These are phyloP conservation scores for Boletus barrowsii DNA, from an alignment of 768 basidiomycete genomes.

Conservation along the genomic window DNA sequence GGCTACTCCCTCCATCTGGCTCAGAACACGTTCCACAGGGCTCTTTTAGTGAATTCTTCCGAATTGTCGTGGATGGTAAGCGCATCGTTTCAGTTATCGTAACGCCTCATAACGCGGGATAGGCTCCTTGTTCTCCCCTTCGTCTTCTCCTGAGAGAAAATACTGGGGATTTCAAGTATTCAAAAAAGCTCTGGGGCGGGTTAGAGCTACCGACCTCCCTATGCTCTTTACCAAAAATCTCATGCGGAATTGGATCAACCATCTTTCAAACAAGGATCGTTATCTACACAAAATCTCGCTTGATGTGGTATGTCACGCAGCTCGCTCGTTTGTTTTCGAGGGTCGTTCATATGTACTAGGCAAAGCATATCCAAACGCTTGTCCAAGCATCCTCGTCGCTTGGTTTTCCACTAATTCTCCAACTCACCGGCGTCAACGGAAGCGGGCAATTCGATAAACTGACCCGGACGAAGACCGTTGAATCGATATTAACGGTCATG, in stretches of 20 bases:
- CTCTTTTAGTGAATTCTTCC: constrained; percentile 88
- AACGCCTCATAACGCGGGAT: constrained; percentile 1
- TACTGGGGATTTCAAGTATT: constrained; percentile 97
- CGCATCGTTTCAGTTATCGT: background rate
- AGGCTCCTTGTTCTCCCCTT: constrained; percentile 87
- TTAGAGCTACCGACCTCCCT: constrained; percentile 64
- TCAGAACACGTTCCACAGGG: constrained; percentile 40
- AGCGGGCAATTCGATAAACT: constrained; percentile 87
- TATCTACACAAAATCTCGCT: constrained; percentile 87
- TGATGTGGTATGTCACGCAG: constrained; percentile 58
- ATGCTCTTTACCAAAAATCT: constrained; percentile 93
- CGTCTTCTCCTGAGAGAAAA: constrained; percentile 83
- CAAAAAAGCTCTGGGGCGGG: constrained; percentile 69
- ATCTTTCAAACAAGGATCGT: constrained; percentile 83
- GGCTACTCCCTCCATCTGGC: constrained; percentile 54
- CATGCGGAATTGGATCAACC: constrained; percentile 96
- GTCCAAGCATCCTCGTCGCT: constrained; percentile 73
- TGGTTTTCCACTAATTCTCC: constrained; percentile 82
- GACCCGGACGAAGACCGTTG: constrained; percentile 90
- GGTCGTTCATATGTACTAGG: constrained; percentile 41
- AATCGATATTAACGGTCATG: constrained; percentile 75
- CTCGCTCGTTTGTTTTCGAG: background rate
- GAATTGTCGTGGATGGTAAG: constrained; percentile 86
- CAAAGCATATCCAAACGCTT: constrained; percentile 68
- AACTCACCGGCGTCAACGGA: constrained; percentile 80